phyloP scores from a whole-genome alignment of 352 stramenopile genomes.

The Blastocystis sp. region DNA sequence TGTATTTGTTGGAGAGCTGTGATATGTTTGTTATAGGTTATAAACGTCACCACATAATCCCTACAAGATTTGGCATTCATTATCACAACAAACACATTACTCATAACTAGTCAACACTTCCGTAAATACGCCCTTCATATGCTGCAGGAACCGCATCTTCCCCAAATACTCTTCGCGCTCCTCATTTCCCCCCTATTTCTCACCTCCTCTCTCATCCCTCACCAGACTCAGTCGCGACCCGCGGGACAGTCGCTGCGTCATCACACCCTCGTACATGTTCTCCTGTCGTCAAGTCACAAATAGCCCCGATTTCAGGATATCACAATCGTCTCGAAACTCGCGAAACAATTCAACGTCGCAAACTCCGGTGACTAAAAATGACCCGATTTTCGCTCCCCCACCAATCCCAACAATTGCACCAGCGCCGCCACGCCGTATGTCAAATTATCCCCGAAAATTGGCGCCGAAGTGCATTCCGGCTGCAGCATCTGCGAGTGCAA shows the following conservation, averaged over 20 bases:
- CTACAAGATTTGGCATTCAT: background rate
- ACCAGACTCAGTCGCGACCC: background rate
- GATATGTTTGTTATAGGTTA: too few relatives aligned
- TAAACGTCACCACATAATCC: too few relatives aligned
- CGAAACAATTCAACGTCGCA: background rate
- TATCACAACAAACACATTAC: background rate
- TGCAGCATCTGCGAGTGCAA: background rate
- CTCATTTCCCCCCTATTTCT: background rate
- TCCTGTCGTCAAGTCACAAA: background rate
- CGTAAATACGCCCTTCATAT: background rate
- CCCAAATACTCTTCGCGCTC: background rate
- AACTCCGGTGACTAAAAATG: background rate
- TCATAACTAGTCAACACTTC: background rate
- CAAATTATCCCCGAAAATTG: background rate
- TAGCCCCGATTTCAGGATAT: constrained; percentile 6
- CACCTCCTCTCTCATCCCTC: background rate
- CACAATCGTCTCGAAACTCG: background rate
- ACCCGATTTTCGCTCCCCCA: background rate
- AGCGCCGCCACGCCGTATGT: background rate
- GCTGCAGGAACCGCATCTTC: background rate
- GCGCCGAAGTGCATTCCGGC: background rate
- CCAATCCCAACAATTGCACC: background rate
- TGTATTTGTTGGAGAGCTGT: too few relatives aligned
- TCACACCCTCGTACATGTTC: background rate
- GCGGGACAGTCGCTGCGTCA: background rate